Conservation (phyloP, 2,329 filamentous ascomycete genomes). For the Pleurostoma richardsiae region DNA sequence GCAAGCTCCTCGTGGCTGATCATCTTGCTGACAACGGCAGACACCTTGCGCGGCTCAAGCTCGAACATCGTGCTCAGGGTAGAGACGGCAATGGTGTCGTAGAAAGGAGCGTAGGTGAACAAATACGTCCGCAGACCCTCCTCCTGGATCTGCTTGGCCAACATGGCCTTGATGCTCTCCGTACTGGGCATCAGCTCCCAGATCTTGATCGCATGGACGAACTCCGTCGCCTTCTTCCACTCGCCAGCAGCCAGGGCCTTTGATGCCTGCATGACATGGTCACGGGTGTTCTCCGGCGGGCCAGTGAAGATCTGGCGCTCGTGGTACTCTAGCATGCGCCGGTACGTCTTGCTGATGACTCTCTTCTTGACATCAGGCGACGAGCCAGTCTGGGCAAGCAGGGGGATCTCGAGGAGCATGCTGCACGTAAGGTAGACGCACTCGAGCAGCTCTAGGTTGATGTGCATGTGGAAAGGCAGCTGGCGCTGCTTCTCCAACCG, state of each 20-base stretch:
- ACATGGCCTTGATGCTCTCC: conserved; percentile 93
- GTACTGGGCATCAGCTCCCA: conserved; percentile 96
- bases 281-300: conserved; percentile 95
- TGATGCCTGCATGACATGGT: conserved; percentile 98
- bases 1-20: conserved; percentile 98
- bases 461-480: conserved; percentile 99
- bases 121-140: conserved; percentile 97
- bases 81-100: conserved; percentile 86
- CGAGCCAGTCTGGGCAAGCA: conserved; percentile 93
- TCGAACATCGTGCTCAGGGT: conserved; percentile 95
- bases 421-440: conserved; percentile 98
- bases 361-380: conserved; percentile 96
- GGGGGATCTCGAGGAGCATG: conserved; percentile 97
- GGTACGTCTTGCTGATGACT: conserved; percentile 98
- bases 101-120: conserved; percentile 98
- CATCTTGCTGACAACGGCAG: conserved; percentile 98
- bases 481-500: conserved; percentile 95
- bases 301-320: conserved; percentile 99
- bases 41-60: conserved; percentile 81
- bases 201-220: conserved; percentile 98
- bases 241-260: conserved; percentile 95
- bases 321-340: conserved; percentile 98
- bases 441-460: conserved; percentile 96
- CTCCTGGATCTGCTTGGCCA: conserved; percentile 96
- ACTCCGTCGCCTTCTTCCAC: conserved; percentile 93